Percentiles rank a stretch among this genome's conserved stretches.
Evolutionary conservation across 306 rosid genomes (phyloP).

Genomic region (Potentilla sterilis): DNA sequence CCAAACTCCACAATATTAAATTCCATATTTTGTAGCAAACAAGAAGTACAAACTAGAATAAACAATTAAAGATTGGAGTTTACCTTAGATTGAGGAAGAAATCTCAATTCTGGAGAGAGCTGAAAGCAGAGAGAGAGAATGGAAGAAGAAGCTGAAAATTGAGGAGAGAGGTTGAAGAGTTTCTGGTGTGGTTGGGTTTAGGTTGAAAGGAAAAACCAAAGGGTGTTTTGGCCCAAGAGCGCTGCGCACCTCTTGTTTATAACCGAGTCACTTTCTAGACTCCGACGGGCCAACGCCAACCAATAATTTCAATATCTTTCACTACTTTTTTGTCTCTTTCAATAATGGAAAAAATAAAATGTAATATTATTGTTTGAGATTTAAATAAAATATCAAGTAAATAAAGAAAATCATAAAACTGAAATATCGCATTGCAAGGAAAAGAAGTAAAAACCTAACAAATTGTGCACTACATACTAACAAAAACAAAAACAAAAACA

Average conservation of each 20-base stretch:
- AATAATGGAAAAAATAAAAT: neutral
- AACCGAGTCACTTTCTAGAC: neutral
- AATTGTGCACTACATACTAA: too few species aligned
- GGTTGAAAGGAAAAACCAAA: neutral
- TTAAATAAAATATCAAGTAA: neutral
- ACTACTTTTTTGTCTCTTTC: neutral
- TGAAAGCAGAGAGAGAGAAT: neutral
- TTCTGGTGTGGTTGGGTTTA: neutral
- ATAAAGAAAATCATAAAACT: neutral
- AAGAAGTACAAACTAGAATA: neutral
- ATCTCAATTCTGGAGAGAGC: neutral
- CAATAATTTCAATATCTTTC: neutral
- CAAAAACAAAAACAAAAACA: too few species aligned
- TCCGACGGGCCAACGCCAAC: neutral
- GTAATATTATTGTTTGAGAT: neutral
- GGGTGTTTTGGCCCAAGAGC: neutral
- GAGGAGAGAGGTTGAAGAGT: neutral
- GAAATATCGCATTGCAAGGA: neutral
- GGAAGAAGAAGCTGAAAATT: neutral
- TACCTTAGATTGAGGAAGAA: constrained; percentile 8
- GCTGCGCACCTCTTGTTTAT: neutral
- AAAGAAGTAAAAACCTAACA: neutral
- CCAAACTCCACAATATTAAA: neutral
- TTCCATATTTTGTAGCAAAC: neutral
- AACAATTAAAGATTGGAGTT: neutral